Base-by-base conservation (phyloP, 225 moss, liverwort and hornwort species). In the Bryum argenteum region DNA sequence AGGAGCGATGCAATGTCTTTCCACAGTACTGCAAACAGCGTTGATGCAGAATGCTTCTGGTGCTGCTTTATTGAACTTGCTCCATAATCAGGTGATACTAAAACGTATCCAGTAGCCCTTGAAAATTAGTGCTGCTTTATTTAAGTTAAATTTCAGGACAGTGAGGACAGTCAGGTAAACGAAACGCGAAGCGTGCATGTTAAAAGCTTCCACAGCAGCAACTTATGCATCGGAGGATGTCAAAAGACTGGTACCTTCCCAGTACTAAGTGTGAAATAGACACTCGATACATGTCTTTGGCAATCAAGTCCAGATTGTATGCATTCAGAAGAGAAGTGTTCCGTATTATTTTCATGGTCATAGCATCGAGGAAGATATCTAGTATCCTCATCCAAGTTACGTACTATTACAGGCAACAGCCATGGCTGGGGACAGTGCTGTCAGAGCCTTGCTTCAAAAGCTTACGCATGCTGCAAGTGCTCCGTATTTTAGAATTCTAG, bases 391-490 rank as follows among this genome's bases (percentile, higher is more conserved):
- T 41, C 41, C n/a, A 16, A 2, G n/a, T 80, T 47, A 8, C 59
- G 54, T 77, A 21, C 59, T 54, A 51, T 26, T 67, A 74, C 71
- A 93, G 90, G 98, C 92, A 56, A 89, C 75, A 71, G 85, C 89
- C 8, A 84, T 98, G 82, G 98, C 91, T 54, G 98, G 98, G 73
- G 98, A 94, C 47, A 84, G 75, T 76, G 86, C 89, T 73, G 92
- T 82, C n/a, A 84, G 85, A 66, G 74, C 89, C 53, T 77, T 98
- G 70, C 79, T 98, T 76, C 92, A 94, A 54, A 98, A 98, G 73
- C 94, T 98, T 61, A 92, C 90, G 6, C 92, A 89, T 77, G 98
- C 94, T 69, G 89, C 98, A 69, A 98, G 94, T 87, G 83, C 85
- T 53, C 92, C 94, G 0, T 98, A 98, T 66, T 98, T 91, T 71